A percentile compares a stretch with the other conserved stretches of the same genome.
Evolutionary conservation across 441 rosid species (phyloP).

Genomic region (Hura crepitans): DNA sequence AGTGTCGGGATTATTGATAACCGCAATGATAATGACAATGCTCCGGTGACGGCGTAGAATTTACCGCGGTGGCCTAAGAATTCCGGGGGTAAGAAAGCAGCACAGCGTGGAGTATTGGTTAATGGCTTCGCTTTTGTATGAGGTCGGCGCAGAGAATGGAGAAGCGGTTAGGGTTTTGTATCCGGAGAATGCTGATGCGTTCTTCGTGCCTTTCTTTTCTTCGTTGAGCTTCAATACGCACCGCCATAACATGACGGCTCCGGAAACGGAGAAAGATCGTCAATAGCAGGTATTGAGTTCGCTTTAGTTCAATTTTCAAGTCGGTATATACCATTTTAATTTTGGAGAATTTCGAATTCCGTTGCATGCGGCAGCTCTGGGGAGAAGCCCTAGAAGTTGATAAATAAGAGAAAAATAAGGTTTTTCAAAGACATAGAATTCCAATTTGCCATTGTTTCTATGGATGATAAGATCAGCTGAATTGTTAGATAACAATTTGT

Average conservation of each 20-base stretch:
- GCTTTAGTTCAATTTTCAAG: not conserved
- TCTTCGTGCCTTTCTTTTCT: slow-evolving; percentile 86
- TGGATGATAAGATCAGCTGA: not conserved
- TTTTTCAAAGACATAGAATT: not conserved
- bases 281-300: slow-evolving; percentile 59
- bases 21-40: slow-evolving; percentile 32
- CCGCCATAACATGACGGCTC: slow-evolving; percentile 87
- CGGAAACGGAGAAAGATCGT: slow-evolving; percentile 74
- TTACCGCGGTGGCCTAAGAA: slow-evolving; percentile 70
- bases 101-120: slow-evolving; percentile 97
- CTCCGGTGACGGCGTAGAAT: slow-evolving; percentile 50
- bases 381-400: too few relatives aligned
- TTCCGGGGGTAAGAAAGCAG: slow-evolving; percentile 58
- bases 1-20: slow-evolving; percentile 71
- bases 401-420: too few relatives aligned
- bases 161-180: slow-evolving; percentile 87
- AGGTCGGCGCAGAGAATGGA: slow-evolving; percentile 30
- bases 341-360: slow-evolving; percentile 10
- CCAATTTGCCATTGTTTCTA: not conserved
- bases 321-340: not conserved
- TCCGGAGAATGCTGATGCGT: slow-evolving; percentile 80
- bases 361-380: not conserved
- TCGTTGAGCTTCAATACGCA: slow-evolving; percentile 84
- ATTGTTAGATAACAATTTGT: not conserved
- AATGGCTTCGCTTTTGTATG: slow-evolving; percentile 78